Percentiles rank a stretch among this genome's conserved stretches.
These are phyloP conservation scores for Globisporangium solare DNA, from an alignment of 352 stramenopile genomes.

Conservation along the genomic window DNA sequence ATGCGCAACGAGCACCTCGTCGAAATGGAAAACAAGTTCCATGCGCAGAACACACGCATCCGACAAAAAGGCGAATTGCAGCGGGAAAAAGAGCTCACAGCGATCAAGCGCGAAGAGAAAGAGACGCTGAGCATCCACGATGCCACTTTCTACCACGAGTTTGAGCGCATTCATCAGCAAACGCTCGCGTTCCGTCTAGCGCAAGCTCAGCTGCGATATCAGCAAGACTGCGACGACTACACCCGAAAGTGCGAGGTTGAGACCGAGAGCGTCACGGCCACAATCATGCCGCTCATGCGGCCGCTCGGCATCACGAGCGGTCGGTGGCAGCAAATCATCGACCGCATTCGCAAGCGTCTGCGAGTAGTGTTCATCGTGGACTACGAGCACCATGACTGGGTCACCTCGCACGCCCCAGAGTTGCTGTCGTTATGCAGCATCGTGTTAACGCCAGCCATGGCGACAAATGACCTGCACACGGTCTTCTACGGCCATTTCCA, in stretches of 20 bases:
- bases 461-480: conserved; percentile 22
- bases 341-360: conserved; percentile 44
- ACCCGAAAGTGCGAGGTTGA: conserved; percentile 55
- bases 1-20: conserved; percentile 65
- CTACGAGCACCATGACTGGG: conserved; percentile 8
- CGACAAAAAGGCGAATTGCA: conserved; percentile 22
- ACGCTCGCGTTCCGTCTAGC: conserved; percentile 16
- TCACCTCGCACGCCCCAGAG: conserved; percentile 16
- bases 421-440: conserved; percentile 31
- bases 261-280: conserved; percentile 63
- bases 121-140: conserved; percentile 19
- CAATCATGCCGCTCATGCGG: conserved; percentile 72
- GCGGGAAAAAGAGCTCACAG: conserved; percentile 23
- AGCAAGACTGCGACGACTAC: conserved; percentile 64
- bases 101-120: conserved; percentile 28
- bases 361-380: conserved; percentile 45
- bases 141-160: conserved; percentile 24
- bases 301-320: conserved; percentile 63
- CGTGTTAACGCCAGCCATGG: conserved; percentile 23
- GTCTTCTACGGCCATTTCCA: conserved; percentile 44
- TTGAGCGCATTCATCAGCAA: conserved; percentile 35
- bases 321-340: conserved; percentile 63
- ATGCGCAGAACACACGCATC: conserved; percentile 24
- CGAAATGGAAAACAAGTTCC: conserved; percentile 38
- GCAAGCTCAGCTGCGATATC: conserved; percentile 42